Conservation (phyloP, 1,139 yeast species). For the Chernovozyma aurita region DNA sequence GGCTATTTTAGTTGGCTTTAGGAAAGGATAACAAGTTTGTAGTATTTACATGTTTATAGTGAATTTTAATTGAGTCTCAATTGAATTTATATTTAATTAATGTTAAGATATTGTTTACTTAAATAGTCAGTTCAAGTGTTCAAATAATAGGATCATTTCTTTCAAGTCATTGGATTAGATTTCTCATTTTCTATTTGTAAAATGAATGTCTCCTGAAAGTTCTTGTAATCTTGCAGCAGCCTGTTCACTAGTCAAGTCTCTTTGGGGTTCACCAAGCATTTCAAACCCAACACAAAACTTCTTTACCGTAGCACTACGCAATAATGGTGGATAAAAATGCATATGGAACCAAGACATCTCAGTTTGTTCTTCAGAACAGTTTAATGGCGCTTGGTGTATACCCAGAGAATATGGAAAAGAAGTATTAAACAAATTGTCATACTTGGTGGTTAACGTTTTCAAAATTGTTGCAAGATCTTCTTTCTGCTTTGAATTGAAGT, state of each 20-base stretch:
- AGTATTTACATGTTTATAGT: too few relatives aligned
- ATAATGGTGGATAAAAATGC: conserved; percentile 76
- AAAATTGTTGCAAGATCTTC: conserved; percentile 55
- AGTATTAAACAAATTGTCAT: conserved; percentile 67
- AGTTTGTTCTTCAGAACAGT: conserved; percentile 30
- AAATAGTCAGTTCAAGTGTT: too few relatives aligned
- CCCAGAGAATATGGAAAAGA: conserved; percentile 83
- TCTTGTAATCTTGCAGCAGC: conserved; percentile 58
- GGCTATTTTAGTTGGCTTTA: too few relatives aligned
- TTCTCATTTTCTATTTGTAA: conserved; percentile 17
- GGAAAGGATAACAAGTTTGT: too few relatives aligned
- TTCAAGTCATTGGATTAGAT: too few relatives aligned
- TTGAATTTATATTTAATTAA: too few relatives aligned
- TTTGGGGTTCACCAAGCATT: conserved; percentile 74
- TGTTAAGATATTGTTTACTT: too few relatives aligned
- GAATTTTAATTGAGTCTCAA: too few relatives aligned
- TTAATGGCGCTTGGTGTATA: conserved; percentile 66
- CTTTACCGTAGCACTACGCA: conserved; percentile 70
- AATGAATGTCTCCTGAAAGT: conserved; percentile 39
- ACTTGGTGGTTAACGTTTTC: conserved; percentile 54
- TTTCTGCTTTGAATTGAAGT: conserved; percentile 47
- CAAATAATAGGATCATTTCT: too few relatives aligned
- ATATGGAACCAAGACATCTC: conserved; percentile 63
- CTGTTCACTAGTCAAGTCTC: conserved; percentile 73
- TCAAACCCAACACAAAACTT: conserved; percentile 78